These are phyloP conservation scores for Epichloe gansuensis DNA, from an alignment of 2,329 filamentous ascomycete species.

Conservation along the genomic window DNA sequence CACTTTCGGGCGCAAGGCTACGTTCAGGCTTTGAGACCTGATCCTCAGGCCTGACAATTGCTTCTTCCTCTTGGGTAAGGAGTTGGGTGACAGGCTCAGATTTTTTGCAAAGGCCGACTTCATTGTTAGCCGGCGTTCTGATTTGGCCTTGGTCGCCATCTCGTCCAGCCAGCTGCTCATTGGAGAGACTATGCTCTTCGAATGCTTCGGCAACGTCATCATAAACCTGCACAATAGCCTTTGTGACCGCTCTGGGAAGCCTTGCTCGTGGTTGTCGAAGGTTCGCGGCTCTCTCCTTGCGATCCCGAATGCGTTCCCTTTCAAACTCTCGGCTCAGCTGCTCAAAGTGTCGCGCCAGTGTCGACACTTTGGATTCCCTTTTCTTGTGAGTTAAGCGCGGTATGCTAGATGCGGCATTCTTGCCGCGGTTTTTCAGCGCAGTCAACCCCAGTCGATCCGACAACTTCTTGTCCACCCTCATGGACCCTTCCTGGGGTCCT, in stretches of 20 bases:
- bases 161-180: constrained; percentile 23
- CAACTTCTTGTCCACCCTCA: constrained; percentile 59
- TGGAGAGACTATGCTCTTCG: constrained; percentile 57
- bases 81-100: constrained; percentile 11
- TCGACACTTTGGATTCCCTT: constrained; percentile 69
- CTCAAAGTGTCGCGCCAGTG: constrained; percentile 90
- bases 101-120: constrained; percentile 9
- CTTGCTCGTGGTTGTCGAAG: constrained; percentile 65
- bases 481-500: constrained; percentile 22
- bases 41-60: constrained; percentile 12
- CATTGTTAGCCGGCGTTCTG: constrained; percentile 11
- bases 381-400: constrained; percentile 72
- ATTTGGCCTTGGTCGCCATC: constrained; percentile 8
- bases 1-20: constrained; percentile 16
- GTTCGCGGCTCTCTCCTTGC: constrained; percentile 66
- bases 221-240: constrained; percentile 91
- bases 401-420: constrained; percentile 60
- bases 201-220: constrained; percentile 88
- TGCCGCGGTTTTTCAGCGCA: constrained; percentile 47
- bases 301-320: constrained; percentile 79
- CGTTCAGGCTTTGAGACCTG: constrained; percentile 15
- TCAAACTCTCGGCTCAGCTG: constrained; percentile 94
- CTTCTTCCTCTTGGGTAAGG: constrained; percentile 11
- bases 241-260: constrained; percentile 76
- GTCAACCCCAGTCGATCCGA: constrained; percentile 57